Conservation (phyloP, 257 asterid genomes). For the Solanum arcanum region DNA sequence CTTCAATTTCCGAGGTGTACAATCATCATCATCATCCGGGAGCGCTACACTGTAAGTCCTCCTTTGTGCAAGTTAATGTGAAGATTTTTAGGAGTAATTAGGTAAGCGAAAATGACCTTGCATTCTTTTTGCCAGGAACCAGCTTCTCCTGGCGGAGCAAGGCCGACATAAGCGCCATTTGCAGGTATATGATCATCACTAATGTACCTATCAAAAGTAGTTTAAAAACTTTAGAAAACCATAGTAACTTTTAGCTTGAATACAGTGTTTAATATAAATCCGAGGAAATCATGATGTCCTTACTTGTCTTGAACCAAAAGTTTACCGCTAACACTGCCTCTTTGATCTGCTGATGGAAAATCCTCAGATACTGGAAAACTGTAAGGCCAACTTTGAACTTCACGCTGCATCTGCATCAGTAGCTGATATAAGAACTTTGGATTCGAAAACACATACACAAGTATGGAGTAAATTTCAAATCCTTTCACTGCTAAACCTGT, state of each 20-base stretch:
- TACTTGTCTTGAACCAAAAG: slow-evolving; percentile 56
- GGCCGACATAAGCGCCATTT: slow-evolving; percentile 49
- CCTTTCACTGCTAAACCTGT: slow-evolving; percentile 28
- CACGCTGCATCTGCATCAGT: slow-evolving; percentile 26
- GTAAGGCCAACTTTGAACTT: slow-evolving; percentile 71
- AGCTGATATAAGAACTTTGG: neutral
- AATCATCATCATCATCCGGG: neutral
- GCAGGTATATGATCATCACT: slow-evolving; percentile 35
- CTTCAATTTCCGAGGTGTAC: neutral
- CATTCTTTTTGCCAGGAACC: slow-evolving; percentile 85
- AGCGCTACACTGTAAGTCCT: neutral
- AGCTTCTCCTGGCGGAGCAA: slow-evolving; percentile 59
- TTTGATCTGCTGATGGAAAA: slow-evolving; percentile 37
- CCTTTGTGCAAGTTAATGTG: neutral
- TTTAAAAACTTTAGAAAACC: neutral
- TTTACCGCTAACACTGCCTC: slow-evolving; percentile 46
- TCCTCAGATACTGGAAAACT: slow-evolving; percentile 63
- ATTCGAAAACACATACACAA: neutral
- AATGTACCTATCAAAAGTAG: slow-evolving; percentile 23
- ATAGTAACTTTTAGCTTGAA: neutral
- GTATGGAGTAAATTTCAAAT: neutral
- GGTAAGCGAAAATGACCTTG: slow-evolving; percentile 34
- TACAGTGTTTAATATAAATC: neutral
- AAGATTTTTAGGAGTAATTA: neutral
- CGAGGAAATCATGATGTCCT: neutral